Percentiles rank a stretch among this genome's conserved stretches.
These are phyloP conservation scores for Parvularia atlantis DNA, from an alignment of 78 protist species.

Conservation along the genomic window DNA sequence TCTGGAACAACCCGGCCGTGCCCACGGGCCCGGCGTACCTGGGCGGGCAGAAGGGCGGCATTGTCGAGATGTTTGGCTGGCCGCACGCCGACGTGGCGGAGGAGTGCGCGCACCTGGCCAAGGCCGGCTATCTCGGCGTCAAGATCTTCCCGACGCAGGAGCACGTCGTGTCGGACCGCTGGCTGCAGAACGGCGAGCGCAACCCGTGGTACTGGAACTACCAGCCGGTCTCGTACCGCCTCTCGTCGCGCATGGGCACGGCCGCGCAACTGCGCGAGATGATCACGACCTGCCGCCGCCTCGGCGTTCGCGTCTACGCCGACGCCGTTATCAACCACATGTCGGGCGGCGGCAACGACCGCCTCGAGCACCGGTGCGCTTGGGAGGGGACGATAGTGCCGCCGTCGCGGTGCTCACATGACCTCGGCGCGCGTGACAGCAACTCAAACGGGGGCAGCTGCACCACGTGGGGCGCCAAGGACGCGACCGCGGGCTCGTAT, in stretches of 20 bases:
- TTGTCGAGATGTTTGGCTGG: slow-evolving; percentile 65
- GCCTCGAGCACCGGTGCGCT: slow-evolving; percentile 5
- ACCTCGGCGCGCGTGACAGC: no score
- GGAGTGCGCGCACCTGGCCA: slow-evolving; percentile 47
- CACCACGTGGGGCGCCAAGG: slow-evolving; percentile 34
- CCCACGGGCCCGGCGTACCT: not conserved
- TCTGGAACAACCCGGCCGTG: not conserved
- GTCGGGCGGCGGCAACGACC: slow-evolving; percentile 64
- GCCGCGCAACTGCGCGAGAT: slow-evolving; percentile 4
- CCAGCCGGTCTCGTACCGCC: slow-evolving; percentile 49
- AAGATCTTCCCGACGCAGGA: slow-evolving; percentile 55
- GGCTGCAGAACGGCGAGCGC: slow-evolving; percentile 11
- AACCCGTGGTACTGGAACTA: slow-evolving; percentile 60
- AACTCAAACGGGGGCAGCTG: not conserved
- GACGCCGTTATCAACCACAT: slow-evolving; percentile 71
- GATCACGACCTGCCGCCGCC: slow-evolving; percentile 30
- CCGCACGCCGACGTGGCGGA: slow-evolving; percentile 41
- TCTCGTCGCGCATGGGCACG: slow-evolving; percentile 50
- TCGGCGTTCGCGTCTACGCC: slow-evolving; percentile 44
- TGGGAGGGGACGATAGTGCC: not conserved
- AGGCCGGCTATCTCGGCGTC: slow-evolving; percentile 42
- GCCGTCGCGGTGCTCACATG: no score
- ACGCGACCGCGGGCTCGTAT: slow-evolving; percentile 7
- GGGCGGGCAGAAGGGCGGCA: slow-evolving; percentile 54
- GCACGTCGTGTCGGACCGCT: slow-evolving; percentile 36